Conservation (phyloP, 2,329 filamentous ascomycete genomes). For the Aspergillus udagawae region DNA sequence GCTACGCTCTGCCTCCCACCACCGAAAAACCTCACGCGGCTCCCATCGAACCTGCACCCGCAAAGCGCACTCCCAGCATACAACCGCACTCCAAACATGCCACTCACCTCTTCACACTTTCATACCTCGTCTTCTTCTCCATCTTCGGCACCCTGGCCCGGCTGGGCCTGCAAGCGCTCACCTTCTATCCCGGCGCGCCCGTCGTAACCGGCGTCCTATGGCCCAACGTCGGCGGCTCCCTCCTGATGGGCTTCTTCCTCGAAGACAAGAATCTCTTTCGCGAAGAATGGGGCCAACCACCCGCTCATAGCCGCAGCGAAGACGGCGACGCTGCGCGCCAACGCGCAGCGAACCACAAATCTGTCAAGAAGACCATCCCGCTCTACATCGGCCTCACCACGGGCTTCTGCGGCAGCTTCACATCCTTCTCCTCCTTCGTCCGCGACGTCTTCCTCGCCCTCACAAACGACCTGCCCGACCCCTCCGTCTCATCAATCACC, state of each 20-base stretch:
- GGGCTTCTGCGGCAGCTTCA: constrained; percentile 85
- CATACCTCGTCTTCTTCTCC: constrained; percentile 81
- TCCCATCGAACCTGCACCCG: constrained; percentile 10
- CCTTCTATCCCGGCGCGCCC: constrained; percentile 72
- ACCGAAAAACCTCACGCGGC: constrained; percentile 13
- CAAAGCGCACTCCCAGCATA: constrained; percentile 6
- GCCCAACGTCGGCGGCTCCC: constrained; percentile 79
- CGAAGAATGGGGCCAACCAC: constrained; percentile 54
- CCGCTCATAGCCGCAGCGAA: neutral
- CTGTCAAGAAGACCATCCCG: constrained; percentile 78
- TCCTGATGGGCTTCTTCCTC: constrained; percentile 79
- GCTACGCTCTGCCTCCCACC: constrained; percentile 14
- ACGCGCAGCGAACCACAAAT: constrained; percentile 50
- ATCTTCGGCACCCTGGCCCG: constrained; percentile 80
- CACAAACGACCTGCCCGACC: constrained; percentile 65
- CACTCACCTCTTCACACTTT: constrained; percentile 66
- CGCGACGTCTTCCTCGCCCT: constrained; percentile 75
- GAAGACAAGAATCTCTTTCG: constrained; percentile 76
- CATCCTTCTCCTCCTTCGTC: constrained; percentile 83
- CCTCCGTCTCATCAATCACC: constrained; percentile 41
- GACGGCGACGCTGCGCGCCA: constrained; percentile 23
- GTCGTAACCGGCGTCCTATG: constrained; percentile 72
- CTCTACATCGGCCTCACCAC: constrained; percentile 83
- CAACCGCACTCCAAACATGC: constrained; percentile 46
- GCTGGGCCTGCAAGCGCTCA: constrained; percentile 73